A percentile compares a stretch with the other conserved stretches of the same genome.
Conservation (phyloP, 2,329 filamentous ascomycete species). For the Neofusicoccum ribis region DNA sequence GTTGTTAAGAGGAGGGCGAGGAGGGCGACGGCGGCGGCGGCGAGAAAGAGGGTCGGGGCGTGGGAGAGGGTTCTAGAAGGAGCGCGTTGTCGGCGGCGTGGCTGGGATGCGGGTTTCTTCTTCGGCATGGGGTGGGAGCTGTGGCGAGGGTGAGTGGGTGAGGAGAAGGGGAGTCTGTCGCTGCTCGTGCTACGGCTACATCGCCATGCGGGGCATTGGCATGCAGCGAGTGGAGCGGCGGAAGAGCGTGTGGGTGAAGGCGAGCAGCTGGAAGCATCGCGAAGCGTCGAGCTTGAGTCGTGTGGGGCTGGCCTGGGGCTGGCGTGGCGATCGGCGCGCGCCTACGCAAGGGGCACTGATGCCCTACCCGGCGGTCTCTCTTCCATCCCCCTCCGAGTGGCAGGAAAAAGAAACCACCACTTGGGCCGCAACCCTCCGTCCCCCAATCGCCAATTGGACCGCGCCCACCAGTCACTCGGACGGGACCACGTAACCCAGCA, state of each 20-base stretch:
- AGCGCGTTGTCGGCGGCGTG: not conserved
- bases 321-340: no score
- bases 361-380: not conserved
- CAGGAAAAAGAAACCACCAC: no score
- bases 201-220: not conserved
- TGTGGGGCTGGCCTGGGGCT: not conserved
- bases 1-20: not conserved
- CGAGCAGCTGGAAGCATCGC: conserved; percentile 1
- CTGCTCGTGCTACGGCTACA: not conserved
- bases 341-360: not conserved
- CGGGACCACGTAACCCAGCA: not conserved
- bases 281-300: not conserved
- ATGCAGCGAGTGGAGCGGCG: not conserved
- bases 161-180: not conserved
- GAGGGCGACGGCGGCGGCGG: not conserved
- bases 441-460: not conserved
- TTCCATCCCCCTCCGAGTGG: no score
- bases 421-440: not conserved
- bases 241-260: no score
- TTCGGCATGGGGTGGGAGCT: not conserved
- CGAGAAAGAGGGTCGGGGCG: not conserved
- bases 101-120: not conserved
- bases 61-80: conserved; percentile 12
- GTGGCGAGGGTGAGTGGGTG: not conserved
- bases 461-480: not conserved